phyloP scores from a whole-genome alignment of 108 stramenopile species.

The Hondaea fermentalgiana region DNA sequence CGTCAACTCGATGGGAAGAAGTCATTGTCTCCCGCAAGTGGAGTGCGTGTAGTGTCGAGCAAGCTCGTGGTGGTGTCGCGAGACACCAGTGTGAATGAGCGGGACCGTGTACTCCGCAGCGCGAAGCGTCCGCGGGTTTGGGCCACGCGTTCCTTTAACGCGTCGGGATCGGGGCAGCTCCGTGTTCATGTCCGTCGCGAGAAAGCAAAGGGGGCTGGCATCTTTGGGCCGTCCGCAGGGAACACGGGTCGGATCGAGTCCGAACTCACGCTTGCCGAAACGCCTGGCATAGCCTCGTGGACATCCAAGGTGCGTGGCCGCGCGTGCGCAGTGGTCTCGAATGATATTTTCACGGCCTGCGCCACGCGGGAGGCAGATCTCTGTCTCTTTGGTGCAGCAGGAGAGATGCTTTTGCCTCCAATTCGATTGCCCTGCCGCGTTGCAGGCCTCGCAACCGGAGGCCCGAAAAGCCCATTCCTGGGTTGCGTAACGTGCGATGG shows the following conservation, averaged over 20 bases:
- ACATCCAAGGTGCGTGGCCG: not conserved
- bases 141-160: not conserved
- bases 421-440: not conserved
- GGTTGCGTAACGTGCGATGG: not conserved
- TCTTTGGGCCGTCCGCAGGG: not conserved
- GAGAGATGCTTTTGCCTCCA: not conserved
- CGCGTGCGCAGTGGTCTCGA: not conserved
- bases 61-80: not conserved
- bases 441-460: not conserved
- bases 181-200: not conserved
- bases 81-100: not conserved
- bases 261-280: not conserved
- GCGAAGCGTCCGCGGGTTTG: not conserved
- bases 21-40: no score
- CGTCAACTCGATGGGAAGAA: no score
- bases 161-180: not conserved
- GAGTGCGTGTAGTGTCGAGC: not conserved
- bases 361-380: not conserved
- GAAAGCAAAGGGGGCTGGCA: not conserved
- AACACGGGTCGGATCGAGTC: not conserved
- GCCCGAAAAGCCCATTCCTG: not conserved
- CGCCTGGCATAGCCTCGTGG: not conserved
- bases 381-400: not conserved
- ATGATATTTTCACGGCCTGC: not conserved
- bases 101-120: not conserved